Base-by-base conservation (phyloP, 2,329 filamentous ascomycete species). In the Trichophyton schoenleinii region DNA sequence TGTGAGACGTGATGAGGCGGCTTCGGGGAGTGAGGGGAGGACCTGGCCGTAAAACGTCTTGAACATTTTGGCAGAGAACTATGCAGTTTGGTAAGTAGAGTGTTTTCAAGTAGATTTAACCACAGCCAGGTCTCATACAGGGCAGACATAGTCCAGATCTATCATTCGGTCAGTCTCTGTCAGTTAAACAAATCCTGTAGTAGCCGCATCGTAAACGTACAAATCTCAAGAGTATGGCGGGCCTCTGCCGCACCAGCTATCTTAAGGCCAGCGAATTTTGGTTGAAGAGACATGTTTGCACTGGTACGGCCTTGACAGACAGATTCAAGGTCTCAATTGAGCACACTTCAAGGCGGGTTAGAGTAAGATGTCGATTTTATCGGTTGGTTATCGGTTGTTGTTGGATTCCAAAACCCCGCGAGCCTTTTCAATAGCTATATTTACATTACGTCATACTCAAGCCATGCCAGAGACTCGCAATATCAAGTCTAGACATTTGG, bases 111-210 rank as follows among this genome's bases (percentile, higher is more conserved):
- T 25, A 44, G 48, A 38, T n/a, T 25, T 28, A n/a, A 9, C 31
- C 49, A n/a, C 34, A 36, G 38, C 8, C 6, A 34, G 18, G 20
- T 11, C 6, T 57, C 72, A 62, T 68, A 80, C 76, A 46, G 90
- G 91, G 73, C 91, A 96, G 70, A 90, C 88, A 78, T 95, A 96
- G 79, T 96, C 91, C 67, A 96, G 85, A 74, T 88, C 81, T 84
- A 57, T 41, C 22, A 3, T 38, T 38, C 3, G 34, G 34, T 3
- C 9, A 13, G 3, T 38, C 34, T 38, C 28, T 38, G 34, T 38
- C 4, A 38, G 34, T 38, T 11, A 53, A 53, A 53, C n/a, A 6
- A 25, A 31, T 34, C 13, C 6, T 38, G 34, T 22, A 8, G 53
- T 28, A 41, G 7, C 36, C 34, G 2, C 42, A 36, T 31, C 57